Evolutionary conservation across 495 filamentous ascomycete genomes (phyloP).

Genomic region (Pyronema omphalodes): DNA sequence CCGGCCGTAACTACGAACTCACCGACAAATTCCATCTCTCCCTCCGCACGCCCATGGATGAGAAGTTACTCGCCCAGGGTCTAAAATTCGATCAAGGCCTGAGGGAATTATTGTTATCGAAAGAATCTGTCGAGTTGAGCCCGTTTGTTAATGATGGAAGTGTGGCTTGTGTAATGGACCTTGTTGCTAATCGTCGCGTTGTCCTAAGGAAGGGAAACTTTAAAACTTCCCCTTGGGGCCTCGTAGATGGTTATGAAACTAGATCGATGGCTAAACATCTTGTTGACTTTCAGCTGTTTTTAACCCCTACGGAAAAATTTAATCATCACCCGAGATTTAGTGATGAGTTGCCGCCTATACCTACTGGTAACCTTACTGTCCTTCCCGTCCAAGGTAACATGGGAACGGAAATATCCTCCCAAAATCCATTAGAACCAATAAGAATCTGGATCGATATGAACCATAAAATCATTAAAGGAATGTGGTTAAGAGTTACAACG

Average conservation of each 20-base stretch:
- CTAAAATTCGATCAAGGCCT: slow-evolving; percentile 12
- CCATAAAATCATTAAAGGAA: slow-evolving; percentile 15
- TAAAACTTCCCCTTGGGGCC: slow-evolving; percentile 12
- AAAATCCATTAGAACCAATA: slow-evolving; percentile 13
- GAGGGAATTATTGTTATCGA: background rate
- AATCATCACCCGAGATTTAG: slow-evolving; percentile 5
- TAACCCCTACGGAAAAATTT: slow-evolving; percentile 13
- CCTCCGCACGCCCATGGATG: slow-evolving; percentile 20
- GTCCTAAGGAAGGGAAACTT: slow-evolving; percentile 17
- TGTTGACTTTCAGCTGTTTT: slow-evolving; percentile 20
- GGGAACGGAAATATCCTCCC: background rate
- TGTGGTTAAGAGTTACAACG: slow-evolving; percentile 22
- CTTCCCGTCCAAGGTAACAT: too few relatives aligned
- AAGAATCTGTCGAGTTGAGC: slow-evolving; percentile 15
- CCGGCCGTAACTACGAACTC: slow-evolving; percentile 24
- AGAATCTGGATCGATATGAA: slow-evolving; percentile 23
- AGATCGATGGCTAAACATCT: slow-evolving; percentile 22
- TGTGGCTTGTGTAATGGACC: slow-evolving; percentile 25
- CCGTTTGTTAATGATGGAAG: slow-evolving; percentile 24
- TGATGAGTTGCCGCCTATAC: slow-evolving; percentile 12
- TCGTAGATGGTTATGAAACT: slow-evolving; percentile 24
- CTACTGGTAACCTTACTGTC: slow-evolving; percentile 11
- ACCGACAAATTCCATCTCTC: slow-evolving; percentile 23
- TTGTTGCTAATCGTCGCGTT: slow-evolving; percentile 19
- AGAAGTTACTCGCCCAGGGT: slow-evolving; percentile 21